These are phyloP conservation scores for Blastobotrys arbuscula DNA, from an alignment of 1,139 yeast genomes.

Conservation along the genomic window DNA sequence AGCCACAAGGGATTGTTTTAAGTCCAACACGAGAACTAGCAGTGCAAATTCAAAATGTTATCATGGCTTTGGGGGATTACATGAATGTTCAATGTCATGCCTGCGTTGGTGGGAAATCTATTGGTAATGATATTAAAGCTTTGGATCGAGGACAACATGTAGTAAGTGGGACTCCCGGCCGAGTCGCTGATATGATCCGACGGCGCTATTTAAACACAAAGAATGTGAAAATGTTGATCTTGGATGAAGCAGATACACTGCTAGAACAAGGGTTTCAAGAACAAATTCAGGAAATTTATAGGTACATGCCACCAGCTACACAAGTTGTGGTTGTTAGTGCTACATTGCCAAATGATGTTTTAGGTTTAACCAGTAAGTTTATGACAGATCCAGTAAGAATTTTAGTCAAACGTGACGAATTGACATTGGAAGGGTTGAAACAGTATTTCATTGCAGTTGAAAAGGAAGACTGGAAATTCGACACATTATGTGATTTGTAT, in stretches of 20 bases:
- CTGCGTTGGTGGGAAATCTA: conserved; percentile 96
- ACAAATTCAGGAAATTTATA: conserved; percentile 95
- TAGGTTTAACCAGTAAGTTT: conserved; percentile 94
- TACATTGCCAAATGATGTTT: conserved; percentile 95
- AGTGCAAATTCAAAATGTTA: conserved; percentile 94
- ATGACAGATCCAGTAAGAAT: conserved; percentile 97
- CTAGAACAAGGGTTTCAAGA: conserved; percentile 95
- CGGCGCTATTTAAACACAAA: conserved; percentile 88
- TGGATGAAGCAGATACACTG: conserved; percentile 99
- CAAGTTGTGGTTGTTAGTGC: conserved; percentile 97
- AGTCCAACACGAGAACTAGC: conserved; percentile 99
- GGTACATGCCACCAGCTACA: conserved; percentile 86
- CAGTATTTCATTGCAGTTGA: conserved; percentile 95
- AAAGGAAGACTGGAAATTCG: conserved; percentile 88
- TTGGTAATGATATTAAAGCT: conserved; percentile 87
- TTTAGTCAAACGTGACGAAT: conserved; percentile 95
- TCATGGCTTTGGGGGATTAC: conserved; percentile 88
- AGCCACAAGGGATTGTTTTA: conserved; percentile 77
- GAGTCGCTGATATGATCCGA: conserved; percentile 96
- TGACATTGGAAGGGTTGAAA: conserved; percentile 97
- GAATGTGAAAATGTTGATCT: conserved; percentile 90
- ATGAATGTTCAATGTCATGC: conserved; percentile 94
- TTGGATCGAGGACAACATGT: conserved; percentile 91
- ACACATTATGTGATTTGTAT: conserved; percentile 93
- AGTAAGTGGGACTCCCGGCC: conserved; percentile 99